Evolutionary conservation across 78 protist genomes (phyloP), one percentile per base, ranked within the genome.

Genomic region (Abeoforma whisleri): DNA sequence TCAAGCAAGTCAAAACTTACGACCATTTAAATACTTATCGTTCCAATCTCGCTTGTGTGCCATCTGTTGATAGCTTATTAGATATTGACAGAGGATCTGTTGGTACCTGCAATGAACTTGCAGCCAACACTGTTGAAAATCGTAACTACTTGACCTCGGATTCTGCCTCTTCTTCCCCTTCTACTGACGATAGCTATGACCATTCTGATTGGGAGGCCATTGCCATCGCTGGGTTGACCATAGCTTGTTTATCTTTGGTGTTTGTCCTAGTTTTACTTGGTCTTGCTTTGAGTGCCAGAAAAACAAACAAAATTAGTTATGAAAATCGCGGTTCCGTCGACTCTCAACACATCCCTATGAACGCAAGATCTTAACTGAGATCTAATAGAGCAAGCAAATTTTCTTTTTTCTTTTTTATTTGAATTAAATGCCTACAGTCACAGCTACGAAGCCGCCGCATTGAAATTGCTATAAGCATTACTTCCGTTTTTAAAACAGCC

Each of bases 31-130:
- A 28, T 57, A 68, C 39, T 8, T 79, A 79, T 32, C 19, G 83
- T 32, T 31, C 8, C 19, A 79, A 79, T 79, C 22, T 79, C 16
- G 83, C 76, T 19, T 79, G 83, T 79, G 83, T 79, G 28, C 83
- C 83, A 33, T 57, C 22, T 23, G 48, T 79, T 22, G 83, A 8
- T 8, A 22, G 31, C 0, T 8, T 16, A 23, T 57, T 79, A 19
- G 12, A 33, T 79, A 12, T 25, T 40, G 31, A 33, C 69, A 22
- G 35, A 57, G 28, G 40, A 25, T 33, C 48, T 57, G 19, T 19
- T 33, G 16, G 28, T 32, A 19, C 83, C 12, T 16, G 35, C 0
- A 68, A 8, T 32, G 48, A 22, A 0, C 30, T 23, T 16, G 19
- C 39, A 23, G 12, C 39, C 68, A 39, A n/a, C n/a, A 8, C 83